Evolutionary conservation across 495 filamentous ascomycete species (phyloP).

Genomic region (Ascobolus immersus): DNA sequence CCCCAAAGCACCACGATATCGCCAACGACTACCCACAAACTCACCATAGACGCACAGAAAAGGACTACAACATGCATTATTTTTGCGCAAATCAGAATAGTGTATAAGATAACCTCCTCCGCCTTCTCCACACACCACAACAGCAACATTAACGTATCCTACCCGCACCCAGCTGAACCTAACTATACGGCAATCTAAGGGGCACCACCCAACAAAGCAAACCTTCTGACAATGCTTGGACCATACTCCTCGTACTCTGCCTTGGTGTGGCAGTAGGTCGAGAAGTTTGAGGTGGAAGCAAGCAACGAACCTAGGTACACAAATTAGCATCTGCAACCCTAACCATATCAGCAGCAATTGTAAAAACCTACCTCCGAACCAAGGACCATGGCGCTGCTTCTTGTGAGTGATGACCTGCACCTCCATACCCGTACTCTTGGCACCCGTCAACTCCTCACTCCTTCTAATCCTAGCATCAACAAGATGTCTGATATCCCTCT

Average conservation of each 20-base stretch:
- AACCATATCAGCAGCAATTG: no score
- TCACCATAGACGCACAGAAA: no score
- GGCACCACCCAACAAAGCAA: slow-evolving; percentile 79
- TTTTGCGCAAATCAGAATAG: no score
- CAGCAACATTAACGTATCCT: neutral
- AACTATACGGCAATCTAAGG: slow-evolving; percentile 18
- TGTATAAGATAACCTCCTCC: no score
- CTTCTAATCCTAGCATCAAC: slow-evolving; percentile 78
- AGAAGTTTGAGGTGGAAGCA: slow-evolving; percentile 95
- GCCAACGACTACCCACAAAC: no score
- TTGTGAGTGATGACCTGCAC: slow-evolving; percentile 93
- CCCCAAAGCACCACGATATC: no score
- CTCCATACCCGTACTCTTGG: slow-evolving; percentile 58
- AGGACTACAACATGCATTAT: no score
- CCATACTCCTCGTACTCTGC: slow-evolving; percentile 85
- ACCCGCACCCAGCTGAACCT: neutral
- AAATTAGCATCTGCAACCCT: no score
- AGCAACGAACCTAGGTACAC: no score
- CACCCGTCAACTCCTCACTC: slow-evolving; percentile 73
- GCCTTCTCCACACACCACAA: neutral
- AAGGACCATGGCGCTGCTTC: slow-evolving; percentile 83
- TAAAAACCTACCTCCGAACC: slow-evolving; percentile 97
- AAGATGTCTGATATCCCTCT: slow-evolving; percentile 84
- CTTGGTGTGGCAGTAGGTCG: slow-evolving; percentile 97
- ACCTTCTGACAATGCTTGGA: slow-evolving; percentile 82